Percentiles rank a stretch among this genome's conserved stretches.
phyloP scores from a whole-genome alignment of 1,284 basidiomycete species.

The Ustilago curta region DNA sequence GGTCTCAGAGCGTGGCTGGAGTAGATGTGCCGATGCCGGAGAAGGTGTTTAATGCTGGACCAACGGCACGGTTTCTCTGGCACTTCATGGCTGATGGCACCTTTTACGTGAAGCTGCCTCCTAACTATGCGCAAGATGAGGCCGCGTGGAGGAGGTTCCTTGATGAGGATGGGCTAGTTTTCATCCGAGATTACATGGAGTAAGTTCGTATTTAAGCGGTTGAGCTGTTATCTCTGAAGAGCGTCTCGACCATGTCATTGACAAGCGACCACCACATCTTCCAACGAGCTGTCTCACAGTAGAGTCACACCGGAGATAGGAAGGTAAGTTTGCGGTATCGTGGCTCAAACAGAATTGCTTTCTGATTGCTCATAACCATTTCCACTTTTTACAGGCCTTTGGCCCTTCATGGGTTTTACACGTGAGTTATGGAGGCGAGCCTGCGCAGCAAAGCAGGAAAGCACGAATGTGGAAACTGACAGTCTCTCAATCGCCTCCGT shows the following conservation, averaged over 20 bases:
- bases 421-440: too few relatives aligned
- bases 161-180: background rate
- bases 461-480: too few relatives aligned
- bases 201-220: background rate
- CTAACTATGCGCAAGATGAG: background rate
- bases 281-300: too few relatives aligned
- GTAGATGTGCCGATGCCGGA: background rate
- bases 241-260: background rate
- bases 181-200: background rate
- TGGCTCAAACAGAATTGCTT: too few relatives aligned
- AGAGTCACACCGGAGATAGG: too few relatives aligned
- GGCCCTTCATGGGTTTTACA: too few relatives aligned
- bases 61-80: conserved; percentile 4
- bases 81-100: background rate
- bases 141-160: background rate
- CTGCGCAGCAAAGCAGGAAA: too few relatives aligned
- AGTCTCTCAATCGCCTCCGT: too few relatives aligned
- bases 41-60: background rate
- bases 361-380: too few relatives aligned
- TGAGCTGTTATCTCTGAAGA: too few relatives aligned
- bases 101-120: background rate
- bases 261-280: background rate
- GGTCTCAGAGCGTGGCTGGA: background rate
- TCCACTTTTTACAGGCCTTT: too few relatives aligned
- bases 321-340: too few relatives aligned